Evolutionary conservation across 2,329 filamentous ascomycete species (phyloP), one percentile per base, ranked within the genome.

Genomic region (Cladorrhinum sp.): DNA sequence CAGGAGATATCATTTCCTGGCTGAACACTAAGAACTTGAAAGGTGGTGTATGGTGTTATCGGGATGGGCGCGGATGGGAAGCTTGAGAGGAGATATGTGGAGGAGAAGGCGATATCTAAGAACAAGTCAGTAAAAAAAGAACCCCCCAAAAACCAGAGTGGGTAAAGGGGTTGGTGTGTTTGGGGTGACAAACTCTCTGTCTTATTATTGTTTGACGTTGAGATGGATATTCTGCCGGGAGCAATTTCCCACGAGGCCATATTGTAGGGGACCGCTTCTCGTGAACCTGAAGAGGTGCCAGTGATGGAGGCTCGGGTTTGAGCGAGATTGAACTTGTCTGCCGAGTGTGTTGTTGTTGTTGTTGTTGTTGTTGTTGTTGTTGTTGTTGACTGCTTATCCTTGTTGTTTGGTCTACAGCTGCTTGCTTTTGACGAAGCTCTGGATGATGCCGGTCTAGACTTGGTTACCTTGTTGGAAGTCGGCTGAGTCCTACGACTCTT

Each of bases 241-340:
- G 62, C 60, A 20, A 64, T 61, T 54, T 65, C 61, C 65, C 65
- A 66, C 12, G 58, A 57, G 1, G 61, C 55, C 62, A 62, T 61
- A 18, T 20, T 57, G 23, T 49, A 32, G 13, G 38, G 38, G 13
- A 45, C 20, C 12, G 22, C 13, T 12, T n/a, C 36, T 58, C 6
- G 16, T n/a, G 41, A 45, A 2, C n/a, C n/a, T n/a, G 41, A 18
- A 45, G 41, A 10, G 41, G 16, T 12, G 16, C 2, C 16, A 16
- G 4, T 18, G 41, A 22, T 8, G 18, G n/a, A 45, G 41, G 18
- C 13, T 32, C 29, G n/a, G n/a, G n/a, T n/a, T n/a, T n/a, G n/a
- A n/a, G n/a, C n/a, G n/a, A n/a, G n/a, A n/a, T n/a, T n/a, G n/a
- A n/a, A n/a, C n/a, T n/a, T n/a, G n/a, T n/a, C n/a, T n/a, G n/a